Percentiles rank a stretch among this genome's conserved stretches.
Conservation (phyloP, 345 rosid genomes). For the Eucalyptus polyanthemos region DNA sequence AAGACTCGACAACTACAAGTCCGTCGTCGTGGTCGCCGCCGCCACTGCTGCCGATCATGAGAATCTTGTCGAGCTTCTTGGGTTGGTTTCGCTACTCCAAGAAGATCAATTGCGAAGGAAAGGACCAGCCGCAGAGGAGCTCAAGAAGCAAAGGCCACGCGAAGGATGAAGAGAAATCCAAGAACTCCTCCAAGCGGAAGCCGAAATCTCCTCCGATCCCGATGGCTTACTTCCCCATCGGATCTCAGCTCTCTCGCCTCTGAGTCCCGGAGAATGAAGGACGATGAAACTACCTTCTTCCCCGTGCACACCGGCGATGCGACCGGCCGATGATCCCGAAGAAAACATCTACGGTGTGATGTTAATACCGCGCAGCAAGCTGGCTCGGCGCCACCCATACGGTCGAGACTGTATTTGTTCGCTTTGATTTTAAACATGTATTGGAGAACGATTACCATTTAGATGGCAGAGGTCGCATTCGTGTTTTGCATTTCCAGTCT, state of each 20-base stretch:
- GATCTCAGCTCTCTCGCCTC: not conserved
- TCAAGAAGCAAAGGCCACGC: not conserved
- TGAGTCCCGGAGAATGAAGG: not conserved
- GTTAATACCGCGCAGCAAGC: not conserved
- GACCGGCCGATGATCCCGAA: not conserved
- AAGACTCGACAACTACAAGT: not conserved
- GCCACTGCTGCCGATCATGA: not conserved
- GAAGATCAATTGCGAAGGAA: not conserved
- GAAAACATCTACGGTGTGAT: not conserved
- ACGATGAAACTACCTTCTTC: not conserved
- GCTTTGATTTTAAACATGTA: not conserved
- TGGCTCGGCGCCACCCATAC: not conserved
- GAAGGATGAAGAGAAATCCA: not conserved
- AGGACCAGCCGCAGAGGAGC: not conserved
- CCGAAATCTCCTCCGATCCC: not conserved
- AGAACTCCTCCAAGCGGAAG: not conserved
- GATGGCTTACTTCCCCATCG: slow-evolving; percentile 1
- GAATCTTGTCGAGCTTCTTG: not conserved
- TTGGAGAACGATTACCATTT: not conserved
- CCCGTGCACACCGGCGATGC: not conserved
- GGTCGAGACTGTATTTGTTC: not conserved
- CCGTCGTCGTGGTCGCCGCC: not conserved
- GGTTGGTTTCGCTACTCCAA: not conserved
- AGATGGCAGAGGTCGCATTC: not conserved
- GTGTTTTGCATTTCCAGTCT: not conserved